A percentile compares a stretch with the other conserved stretches of the same genome.
Evolutionary conservation across 352 stramenopile species (phyloP).

Genomic region (Phytophthora crassamura): DNA sequence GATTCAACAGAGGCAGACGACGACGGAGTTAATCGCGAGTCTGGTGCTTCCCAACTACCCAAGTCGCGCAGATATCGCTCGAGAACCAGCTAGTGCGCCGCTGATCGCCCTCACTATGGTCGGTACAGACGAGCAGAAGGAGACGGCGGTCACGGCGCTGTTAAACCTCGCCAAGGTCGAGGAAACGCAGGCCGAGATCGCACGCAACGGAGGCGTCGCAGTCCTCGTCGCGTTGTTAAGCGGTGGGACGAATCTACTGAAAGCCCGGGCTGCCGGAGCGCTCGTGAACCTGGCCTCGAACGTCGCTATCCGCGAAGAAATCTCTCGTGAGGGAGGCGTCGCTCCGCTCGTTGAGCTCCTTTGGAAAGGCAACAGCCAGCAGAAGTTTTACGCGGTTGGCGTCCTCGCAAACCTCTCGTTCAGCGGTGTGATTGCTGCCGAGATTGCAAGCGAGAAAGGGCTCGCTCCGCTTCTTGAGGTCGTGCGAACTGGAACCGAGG

Average conservation of each 20-base stretch:
- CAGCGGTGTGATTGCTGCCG: background rate
- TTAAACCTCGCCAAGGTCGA: slow-evolving; percentile 1
- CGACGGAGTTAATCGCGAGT: background rate
- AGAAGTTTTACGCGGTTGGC: background rate
- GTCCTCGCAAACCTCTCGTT: background rate
- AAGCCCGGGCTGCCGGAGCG: background rate
- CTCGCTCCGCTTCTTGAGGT: background rate
- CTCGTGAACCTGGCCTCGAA: slow-evolving; percentile 4
- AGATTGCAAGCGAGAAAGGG: background rate
- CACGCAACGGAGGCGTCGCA: background rate
- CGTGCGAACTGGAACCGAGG: background rate
- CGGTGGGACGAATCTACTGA: slow-evolving; percentile 2
- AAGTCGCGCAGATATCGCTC: background rate
- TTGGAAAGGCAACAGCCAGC: background rate
- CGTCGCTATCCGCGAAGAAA: background rate
- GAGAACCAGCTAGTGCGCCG: background rate
- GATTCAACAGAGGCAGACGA: slow-evolving; percentile 4
- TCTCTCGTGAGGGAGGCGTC: slow-evolving; percentile 5
- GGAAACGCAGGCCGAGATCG: background rate
- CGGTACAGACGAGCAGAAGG: slow-evolving; percentile 7
- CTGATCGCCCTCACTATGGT: background rate
- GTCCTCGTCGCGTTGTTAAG: background rate
- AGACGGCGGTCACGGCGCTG: background rate
- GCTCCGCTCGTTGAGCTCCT: background rate
- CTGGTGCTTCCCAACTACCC: slow-evolving; percentile 1